Evolutionary conservation across 2,329 filamentous ascomycete species (phyloP).

Genomic region (Penicillium sp.): DNA sequence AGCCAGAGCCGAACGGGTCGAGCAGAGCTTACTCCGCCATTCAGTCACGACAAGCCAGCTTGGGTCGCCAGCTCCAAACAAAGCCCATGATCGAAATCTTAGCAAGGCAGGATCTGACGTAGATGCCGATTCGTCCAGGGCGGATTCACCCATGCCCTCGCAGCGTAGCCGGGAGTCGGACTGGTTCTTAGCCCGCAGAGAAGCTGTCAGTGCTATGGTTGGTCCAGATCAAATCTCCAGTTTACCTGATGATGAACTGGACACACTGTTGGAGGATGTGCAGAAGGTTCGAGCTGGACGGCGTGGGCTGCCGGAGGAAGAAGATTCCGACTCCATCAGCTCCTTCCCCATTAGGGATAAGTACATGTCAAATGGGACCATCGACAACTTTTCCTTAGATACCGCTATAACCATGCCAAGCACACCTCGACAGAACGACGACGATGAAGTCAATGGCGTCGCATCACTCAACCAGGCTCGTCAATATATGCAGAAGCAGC

Average conservation of each 20-base stretch:
- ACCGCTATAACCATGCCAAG: slow-evolving; percentile 90
- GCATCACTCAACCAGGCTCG: slow-evolving; percentile 64
- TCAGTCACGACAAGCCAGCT: slow-evolving; percentile 60
- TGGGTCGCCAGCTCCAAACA: slow-evolving; percentile 53
- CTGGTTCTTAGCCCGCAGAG: slow-evolving; percentile 85
- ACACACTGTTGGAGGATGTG: slow-evolving; percentile 86
- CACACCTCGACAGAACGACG: slow-evolving; percentile 65
- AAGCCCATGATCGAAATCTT: slow-evolving; percentile 67
- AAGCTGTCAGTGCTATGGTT: slow-evolving; percentile 83
- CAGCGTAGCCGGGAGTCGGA: slow-evolving; percentile 68
- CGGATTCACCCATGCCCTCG: slow-evolving; percentile 68
- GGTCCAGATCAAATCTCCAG: slow-evolving; percentile 83
- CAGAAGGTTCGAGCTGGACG: slow-evolving; percentile 78
- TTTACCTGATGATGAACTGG: slow-evolving; percentile 86
- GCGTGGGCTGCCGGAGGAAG: slow-evolving; percentile 58
- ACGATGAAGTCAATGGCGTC: slow-evolving; percentile 47
- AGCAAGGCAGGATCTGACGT: slow-evolving; percentile 72
- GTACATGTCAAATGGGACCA: slow-evolving; percentile 85
- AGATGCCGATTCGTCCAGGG: slow-evolving; percentile 61
- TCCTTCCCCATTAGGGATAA: slow-evolving; percentile 88
- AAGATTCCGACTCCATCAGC: slow-evolving; percentile 79
- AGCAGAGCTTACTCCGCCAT: slow-evolving; percentile 78
- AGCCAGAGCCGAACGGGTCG: slow-evolving; percentile 80
- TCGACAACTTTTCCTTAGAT: slow-evolving; percentile 93
- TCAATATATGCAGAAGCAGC: slow-evolving; percentile 72